Evolutionary conservation across 1,284 basidiomycete genomes (phyloP), one percentile per base, ranked within the genome.

Genomic region (Polyporus tsugae): DNA sequence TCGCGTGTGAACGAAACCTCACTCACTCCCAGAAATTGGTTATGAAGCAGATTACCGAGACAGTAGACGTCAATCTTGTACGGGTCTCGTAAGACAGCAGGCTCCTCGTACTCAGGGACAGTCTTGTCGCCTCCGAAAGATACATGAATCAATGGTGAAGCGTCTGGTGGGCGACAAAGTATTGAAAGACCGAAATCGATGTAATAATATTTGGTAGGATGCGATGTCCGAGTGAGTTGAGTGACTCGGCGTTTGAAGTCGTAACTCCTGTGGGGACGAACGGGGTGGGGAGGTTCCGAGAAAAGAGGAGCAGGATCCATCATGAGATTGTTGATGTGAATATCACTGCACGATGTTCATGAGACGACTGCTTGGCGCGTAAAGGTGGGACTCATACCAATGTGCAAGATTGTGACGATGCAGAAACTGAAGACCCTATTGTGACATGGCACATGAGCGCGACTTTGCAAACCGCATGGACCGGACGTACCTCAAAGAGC

Each of bases 281-380:
- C 36, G 4, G 78, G 79, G 64, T 81, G 80, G 36, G 70, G 76
- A 1, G 64, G 69, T 15, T 78, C 60, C 6, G 74, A 70, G 65
- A 76, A 77, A 53, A 81, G 62, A n/a, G 69, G 60, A 13, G 65
- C 58, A 0, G 79, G 74, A 58, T 82, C 80, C 68, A 82, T 76
- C 79, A 84, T 79, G 52, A 83, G 72, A 62, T 86, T 83, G 0
- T 85, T 86, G 36, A 25, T 25, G 46, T 49, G 33, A 19, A 9
- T 46, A 0, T 41, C 33, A 15, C 6, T 49, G 4, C 10, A 22
- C 46, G 22, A n/a, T n/a, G 6, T 5, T 49, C 46, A 11, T 49
- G 46, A 25, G 44, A 11, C 11, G 10, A 25, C 22, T 1, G 22
- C 44, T n/a, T 17, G 44, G n/a, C n/a, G 2, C 36, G 6, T 22